Evolutionary conservation across 306 rosid genomes (phyloP), one percentile per base, ranked within the genome.

Genomic region (Pyrus pyrifolia): DNA sequence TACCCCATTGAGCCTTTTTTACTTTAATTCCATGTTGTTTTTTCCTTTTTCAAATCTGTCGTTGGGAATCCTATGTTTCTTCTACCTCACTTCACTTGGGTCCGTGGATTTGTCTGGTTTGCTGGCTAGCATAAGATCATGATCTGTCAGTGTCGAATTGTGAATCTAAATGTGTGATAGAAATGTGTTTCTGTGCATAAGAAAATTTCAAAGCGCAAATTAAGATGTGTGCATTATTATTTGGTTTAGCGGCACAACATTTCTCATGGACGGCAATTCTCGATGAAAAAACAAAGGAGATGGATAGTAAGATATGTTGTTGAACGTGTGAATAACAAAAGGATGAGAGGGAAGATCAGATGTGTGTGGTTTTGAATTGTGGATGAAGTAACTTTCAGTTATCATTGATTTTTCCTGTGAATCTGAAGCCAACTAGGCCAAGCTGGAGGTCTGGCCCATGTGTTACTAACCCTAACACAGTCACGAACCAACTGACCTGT

Each of bases 11-110:
- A 70, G 64, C 42, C 23, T 12, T 67, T 67, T 30, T 45, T 4
- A 4, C 23, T 73, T 35, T 42, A 21, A 23, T 58, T 58, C 29
- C 29, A 31, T 68, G 67, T 40, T 25, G 25, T 49, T 14, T 8
- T 40, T 25, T 22, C 8, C 18, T 52, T 31, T 74, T 61, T 64
- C 27, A 1, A 40, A 69, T 76, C 80, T 70, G 80, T 78, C 45
- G 22, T 77, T 73, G 76, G 79, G 84, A 80, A 85, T 79, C 83
- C 78, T 81, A 80, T 73, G 83, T 78, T 60, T 57, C 45, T 63
- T 46, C 52, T 74, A 67, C 27, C 69, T 60, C 42, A 67, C 27
- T 78, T 60, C 51, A 67, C 33, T 78, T 31, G 58, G 63, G 53
- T 74, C 5, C 21, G 66, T 61, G 74, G 72, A 25, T 72, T 65